Base-by-base conservation (phyloP, 805 yeast species). In the Barnettozyma vustinii region DNA sequence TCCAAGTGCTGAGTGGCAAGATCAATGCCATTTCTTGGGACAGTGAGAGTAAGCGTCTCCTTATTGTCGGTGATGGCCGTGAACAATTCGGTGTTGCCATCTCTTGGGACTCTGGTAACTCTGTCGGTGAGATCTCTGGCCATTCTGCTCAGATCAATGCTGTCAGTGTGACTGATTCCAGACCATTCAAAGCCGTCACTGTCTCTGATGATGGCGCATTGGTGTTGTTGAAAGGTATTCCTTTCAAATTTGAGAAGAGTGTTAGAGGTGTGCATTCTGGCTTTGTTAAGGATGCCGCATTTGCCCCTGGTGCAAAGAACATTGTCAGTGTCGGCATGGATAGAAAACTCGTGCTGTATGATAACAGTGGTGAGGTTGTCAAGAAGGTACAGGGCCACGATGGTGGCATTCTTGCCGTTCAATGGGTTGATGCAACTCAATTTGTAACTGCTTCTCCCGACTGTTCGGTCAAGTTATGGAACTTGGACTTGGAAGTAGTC, bases 51-150 rank as follows among this genome's bases (percentile, higher is more conserved):
- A 73, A 81, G 52, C 77, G 99, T 56, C 71, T 94, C 46, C 87
- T 94, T 61, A 96, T 96, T 1, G 98, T 91, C 10, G 99, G 99
- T 48, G 84, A 87, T 57, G 99, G 98, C 44, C 84, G 84, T 56
- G 97, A 90, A 58, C 77, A 86, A 52, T 91, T 80, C 62, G 99
- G 98, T 7, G 96, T 86, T 57, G 90, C 95, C 54, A 88, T 92
- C 65, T 81, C 96, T 8, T 86, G 85, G 78, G 99, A 94, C 62
- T 79, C 96, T 1, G 99, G 99, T 52, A 94, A 94, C 67, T 81
- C 97, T n/a, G 82, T 94, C 40, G 99, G 99, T 48, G 98, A 94
- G 63, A 84, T 92, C 58, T 82, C 90, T 44, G 99, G 99, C 21
- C 99, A 94, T 64, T 77, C 92, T 16, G 83, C 88, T 23, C 80